Evolutionary conservation across 2,329 filamentous ascomycete species (phyloP).

Genomic region (Colletotrichum brevisporum): DNA sequence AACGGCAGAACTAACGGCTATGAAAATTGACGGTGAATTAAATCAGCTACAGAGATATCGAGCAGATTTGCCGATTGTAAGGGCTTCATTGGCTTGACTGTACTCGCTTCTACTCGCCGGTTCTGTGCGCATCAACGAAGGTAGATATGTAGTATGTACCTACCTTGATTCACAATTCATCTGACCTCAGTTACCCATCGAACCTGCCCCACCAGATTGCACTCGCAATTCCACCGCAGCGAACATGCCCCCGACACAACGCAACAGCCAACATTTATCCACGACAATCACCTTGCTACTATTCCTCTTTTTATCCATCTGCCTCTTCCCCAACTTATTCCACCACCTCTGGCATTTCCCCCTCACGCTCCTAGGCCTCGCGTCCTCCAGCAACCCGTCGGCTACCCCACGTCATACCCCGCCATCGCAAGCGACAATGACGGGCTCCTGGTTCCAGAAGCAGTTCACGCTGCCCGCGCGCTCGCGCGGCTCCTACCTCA

Average conservation of each 20-base stretch:
- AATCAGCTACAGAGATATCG: no score
- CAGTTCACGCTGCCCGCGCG: slow-evolving; percentile 82
- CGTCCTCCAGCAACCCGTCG: slow-evolving; percentile 42
- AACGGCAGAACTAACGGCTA: no score
- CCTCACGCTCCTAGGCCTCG: slow-evolving; percentile 54
- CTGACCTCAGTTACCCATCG: slow-evolving; percentile 38
- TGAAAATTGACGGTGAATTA: no score
- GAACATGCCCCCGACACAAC: slow-evolving; percentile 57
- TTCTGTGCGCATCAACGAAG: slow-evolving; percentile 9
- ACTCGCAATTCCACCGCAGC: slow-evolving; percentile 34
- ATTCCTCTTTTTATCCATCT: slow-evolving; percentile 62
- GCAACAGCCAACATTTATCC: slow-evolving; percentile 50
- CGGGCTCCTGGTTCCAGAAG: slow-evolving; percentile 86
- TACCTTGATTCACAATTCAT: slow-evolving; percentile 34
- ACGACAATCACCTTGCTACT: slow-evolving; percentile 61
- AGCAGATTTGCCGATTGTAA: no score
- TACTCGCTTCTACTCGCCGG: not conserved
- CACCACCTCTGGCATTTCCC: slow-evolving; percentile 67
- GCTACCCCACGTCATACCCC: slow-evolving; percentile 44
- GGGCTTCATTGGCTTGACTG: not conserved
- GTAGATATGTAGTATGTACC: not conserved
- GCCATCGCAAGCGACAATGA: slow-evolving; percentile 58
- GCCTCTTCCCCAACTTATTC: slow-evolving; percentile 67
- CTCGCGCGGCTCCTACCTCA: slow-evolving; percentile 88
- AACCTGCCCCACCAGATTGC: slow-evolving; percentile 39